Percentiles rank a stretch among this genome's conserved stretches.
Evolutionary conservation across 2,329 filamentous ascomycete genomes (phyloP).

Genomic region (Penicillium sclerotigenum): DNA sequence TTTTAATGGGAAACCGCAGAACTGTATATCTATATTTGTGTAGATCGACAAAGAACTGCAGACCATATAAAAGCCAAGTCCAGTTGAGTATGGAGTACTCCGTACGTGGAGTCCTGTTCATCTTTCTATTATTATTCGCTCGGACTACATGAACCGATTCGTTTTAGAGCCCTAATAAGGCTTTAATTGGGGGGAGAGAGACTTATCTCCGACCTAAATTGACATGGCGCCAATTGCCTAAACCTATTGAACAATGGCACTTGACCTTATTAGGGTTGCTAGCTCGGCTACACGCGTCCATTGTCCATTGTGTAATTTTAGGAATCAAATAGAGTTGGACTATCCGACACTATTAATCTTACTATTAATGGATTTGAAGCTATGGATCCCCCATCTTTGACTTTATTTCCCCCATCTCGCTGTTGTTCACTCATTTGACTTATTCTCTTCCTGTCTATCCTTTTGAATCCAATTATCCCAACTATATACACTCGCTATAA

Average conservation of each 20-base stretch:
- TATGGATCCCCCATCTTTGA: not conserved
- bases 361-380: conserved; percentile 10
- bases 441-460: not conserved
- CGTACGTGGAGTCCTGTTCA: conserved; percentile 6
- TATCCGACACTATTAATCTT: conserved; percentile 13
- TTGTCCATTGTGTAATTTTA: conserved; percentile 14
- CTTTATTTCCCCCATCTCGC: not conserved
- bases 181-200: not conserved
- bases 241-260: not conserved
- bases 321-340: conserved; percentile 12
- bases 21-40: too few relatives aligned
- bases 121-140: conserved; percentile 1
- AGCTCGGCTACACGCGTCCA: conserved; percentile 18
- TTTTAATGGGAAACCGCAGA: not conserved
- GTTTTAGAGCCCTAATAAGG: conserved; percentile 15
- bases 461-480: not conserved
- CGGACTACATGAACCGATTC: conserved; percentile 11
- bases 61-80: conserved; percentile 12
- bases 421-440: conserved; percentile 14
- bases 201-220: conserved; percentile 15
- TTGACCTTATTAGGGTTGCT: conserved; percentile 7
- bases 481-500: conserved; percentile 9
- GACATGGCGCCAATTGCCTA: conserved; percentile 9
- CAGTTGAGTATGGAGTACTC: too few relatives aligned
- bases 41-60: not conserved